Evolutionary conservation across 2,329 filamentous ascomycete genomes (phyloP).

Genomic region (Xylariaceae sp.): DNA sequence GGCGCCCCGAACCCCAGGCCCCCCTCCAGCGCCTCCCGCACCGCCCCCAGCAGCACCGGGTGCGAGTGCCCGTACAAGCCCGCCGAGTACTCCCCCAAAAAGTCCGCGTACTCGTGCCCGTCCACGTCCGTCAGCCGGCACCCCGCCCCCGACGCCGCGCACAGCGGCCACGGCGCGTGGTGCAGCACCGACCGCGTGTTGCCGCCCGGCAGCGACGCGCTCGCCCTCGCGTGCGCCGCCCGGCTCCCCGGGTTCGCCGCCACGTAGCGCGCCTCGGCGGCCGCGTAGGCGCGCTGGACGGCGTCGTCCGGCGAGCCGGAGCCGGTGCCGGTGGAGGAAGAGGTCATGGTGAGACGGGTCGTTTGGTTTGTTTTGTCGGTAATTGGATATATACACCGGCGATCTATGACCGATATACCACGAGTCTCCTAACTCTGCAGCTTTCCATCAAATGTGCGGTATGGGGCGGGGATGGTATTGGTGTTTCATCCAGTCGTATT

Average conservation of each 20-base stretch:
- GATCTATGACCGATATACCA: too few relatives aligned
- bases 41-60: conserved; percentile 44
- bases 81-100: conserved; percentile 61
- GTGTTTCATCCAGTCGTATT: too few relatives aligned
- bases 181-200: conserved; percentile 28
- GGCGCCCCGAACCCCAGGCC: conserved; percentile 12
- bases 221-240: conserved; percentile 33
- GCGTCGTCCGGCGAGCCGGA: conserved; percentile 1
- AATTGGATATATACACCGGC: too few relatives aligned
- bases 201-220: conserved; percentile 23
- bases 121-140: conserved; percentile 37
- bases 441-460: too few relatives aligned
- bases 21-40: conserved; percentile 23
- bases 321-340: not conserved
- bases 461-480: too few relatives aligned
- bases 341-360: too few relatives aligned
- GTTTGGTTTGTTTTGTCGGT: too few relatives aligned
- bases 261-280: conserved; percentile 30
- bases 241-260: conserved; percentile 34
- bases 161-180: conserved; percentile 39
- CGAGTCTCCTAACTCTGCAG: too few relatives aligned
- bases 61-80: conserved; percentile 64
- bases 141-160: conserved; percentile 33
- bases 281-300: conserved; percentile 26
- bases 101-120: conserved; percentile 49